Base-by-base conservation (phyloP, 306 rosid species). In the Bauhinia variegata region DNA sequence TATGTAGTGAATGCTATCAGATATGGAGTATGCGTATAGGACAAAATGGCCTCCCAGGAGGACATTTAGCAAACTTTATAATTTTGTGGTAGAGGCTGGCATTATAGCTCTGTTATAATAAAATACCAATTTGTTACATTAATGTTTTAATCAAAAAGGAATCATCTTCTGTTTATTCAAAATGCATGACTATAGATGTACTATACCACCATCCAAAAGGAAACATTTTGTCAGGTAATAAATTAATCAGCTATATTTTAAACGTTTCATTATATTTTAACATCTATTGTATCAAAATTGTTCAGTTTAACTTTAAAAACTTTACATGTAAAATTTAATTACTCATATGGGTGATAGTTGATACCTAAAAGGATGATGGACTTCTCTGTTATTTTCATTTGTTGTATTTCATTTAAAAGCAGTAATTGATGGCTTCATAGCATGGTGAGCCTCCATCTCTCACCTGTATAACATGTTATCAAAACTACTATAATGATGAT, bases 191-290 rank as follows among this genome's bases (percentile, higher is more conserved):
- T 56, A 28, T 56, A 51, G 30, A 14, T 39, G 16, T 39, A 70
- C 39, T 38, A 63, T n/a, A n/a, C n/a, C n/a, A n/a, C n/a, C n/a
- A n/a, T 76, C n/a, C 53, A 58, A 41, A 65, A 18, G 33, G 5
- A 4, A 58, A 33, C 54, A 63, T 64, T 63, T 41, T 64, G 69
- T 19, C 23, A 43, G 39, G 44, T 33, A 12, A 41, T 52, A 8
- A n/a, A 11, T 76, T 44, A 38, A 54, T 38, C 11, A 5, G 30
- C 63, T n/a, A n/a, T n/a, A n/a, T 66, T 56, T 36, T 3, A 44
- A 16, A 15, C 52, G 17, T 16, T 57, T 53, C 43, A 47, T 2
- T 47, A 67, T 54, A 60, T 41, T 39, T 51, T n/a, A 64, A 15
- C 60, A 36, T 50, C 10, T 41, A 18, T 46, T 11, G 17, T 15